A percentile compares a stretch with the other conserved stretches of the same genome.
Evolutionary conservation across 768 basidiomycete species (phyloP).

Genomic region (Collybia sordida): DNA sequence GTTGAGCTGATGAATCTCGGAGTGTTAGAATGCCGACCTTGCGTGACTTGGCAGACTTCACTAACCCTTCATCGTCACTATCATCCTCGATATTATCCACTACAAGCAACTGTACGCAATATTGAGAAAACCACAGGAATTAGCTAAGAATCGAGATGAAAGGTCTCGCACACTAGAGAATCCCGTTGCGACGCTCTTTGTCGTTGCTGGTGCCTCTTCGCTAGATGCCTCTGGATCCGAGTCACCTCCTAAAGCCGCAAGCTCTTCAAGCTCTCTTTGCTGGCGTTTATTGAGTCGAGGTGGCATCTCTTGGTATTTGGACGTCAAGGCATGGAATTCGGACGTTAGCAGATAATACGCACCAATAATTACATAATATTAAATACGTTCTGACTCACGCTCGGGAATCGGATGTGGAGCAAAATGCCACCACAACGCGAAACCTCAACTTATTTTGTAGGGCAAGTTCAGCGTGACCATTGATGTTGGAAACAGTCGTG

Average conservation of each 20-base stretch:
- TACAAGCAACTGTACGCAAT: slow-evolving; percentile 35
- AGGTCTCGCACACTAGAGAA: slow-evolving; percentile 44
- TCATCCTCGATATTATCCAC: slow-evolving; percentile 23
- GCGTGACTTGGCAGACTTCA: slow-evolving; percentile 28
- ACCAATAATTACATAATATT: too few species aligned
- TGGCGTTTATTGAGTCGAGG: slow-evolving; percentile 82
- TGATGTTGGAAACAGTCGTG: too few species aligned
- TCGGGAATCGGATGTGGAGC: too few species aligned
- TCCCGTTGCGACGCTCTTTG: slow-evolving; percentile 19
- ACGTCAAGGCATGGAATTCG: too few species aligned
- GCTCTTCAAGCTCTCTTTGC: slow-evolving; percentile 82
- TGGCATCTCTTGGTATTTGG: slow-evolving; percentile 45
- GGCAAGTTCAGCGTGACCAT: too few species aligned
- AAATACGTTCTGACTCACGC: too few species aligned
- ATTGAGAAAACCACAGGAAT: slow-evolving; percentile 3
- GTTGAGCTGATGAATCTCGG: slow-evolving; percentile 1
- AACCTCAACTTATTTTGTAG: too few species aligned
- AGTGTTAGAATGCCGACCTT: slow-evolving; percentile 29
- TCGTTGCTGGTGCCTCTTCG: slow-evolving; percentile 30
- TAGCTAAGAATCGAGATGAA: slow-evolving; percentile 6
- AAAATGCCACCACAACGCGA: too few species aligned
- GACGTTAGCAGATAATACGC: too few species aligned
- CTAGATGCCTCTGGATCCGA: slow-evolving; percentile 28
- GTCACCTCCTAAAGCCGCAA: slow-evolving; percentile 51
- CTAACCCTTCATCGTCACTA: slow-evolving; percentile 26